Conservation (phyloP, 441 rosid species). For the Pelargonium myrrhifolium region DNA sequence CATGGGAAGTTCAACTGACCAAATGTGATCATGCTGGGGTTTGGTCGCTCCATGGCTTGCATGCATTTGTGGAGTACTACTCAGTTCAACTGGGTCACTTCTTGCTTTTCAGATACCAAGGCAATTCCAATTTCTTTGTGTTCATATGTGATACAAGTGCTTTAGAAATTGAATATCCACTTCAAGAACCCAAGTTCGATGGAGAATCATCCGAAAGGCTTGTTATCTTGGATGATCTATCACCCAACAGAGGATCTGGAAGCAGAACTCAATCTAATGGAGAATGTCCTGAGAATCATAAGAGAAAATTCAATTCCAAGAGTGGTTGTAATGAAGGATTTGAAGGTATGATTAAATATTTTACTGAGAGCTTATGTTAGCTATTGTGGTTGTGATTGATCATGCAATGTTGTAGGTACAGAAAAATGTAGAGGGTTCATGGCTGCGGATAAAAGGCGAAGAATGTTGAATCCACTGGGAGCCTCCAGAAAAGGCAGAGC, state of each 20-base stretch:
- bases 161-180: not conserved
- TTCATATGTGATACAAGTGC: conserved; percentile 7
- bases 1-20: not conserved
- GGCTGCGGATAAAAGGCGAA: not conserved
- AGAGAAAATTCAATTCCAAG: not conserved
- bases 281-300: not conserved
- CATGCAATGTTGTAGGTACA: not conserved
- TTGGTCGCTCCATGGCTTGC: conserved; percentile 6
- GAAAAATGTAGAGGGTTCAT: not conserved
- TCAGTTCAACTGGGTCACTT: conserved; percentile 3
- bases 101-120: conserved; percentile 8
- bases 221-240: too few relatives aligned
- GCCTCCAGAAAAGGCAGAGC: not conserved
- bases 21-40: not conserved
- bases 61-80: not conserved
- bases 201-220: too few relatives aligned
- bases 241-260: too few relatives aligned
- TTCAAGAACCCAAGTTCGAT: too few relatives aligned
- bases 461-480: not conserved
- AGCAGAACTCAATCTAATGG: not conserved
- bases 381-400: not conserved
- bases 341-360: not conserved
- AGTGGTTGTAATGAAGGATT: not conserved
- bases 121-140: not conserved
- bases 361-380: not conserved